phyloP scores from a whole-genome alignment of 345 rosid genomes.

The Eucalyptus regnans region DNA sequence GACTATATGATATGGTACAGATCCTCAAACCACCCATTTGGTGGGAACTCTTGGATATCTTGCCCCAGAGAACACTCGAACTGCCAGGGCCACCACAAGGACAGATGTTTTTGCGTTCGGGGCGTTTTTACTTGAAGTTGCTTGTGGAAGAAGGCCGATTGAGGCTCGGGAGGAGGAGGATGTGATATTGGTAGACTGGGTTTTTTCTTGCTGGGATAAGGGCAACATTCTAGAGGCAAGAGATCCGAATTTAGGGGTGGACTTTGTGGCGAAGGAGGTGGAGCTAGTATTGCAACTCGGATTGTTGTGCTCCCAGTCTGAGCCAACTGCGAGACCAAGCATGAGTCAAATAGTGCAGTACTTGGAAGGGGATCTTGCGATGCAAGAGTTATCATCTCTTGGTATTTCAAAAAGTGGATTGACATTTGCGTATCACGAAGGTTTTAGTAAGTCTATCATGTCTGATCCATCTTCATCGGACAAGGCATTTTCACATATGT shows the following conservation, averaged over 20 bases:
- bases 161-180: background rate
- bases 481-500: background rate
- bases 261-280: background rate
- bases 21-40: background rate
- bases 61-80: background rate
- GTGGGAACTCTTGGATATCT: background rate
- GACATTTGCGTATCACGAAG: background rate
- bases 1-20: background rate
- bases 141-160: background rate
- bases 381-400: conserved; percentile 9
- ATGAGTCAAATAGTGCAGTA: conserved; percentile 49
- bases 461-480: background rate
- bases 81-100: background rate
- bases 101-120: background rate
- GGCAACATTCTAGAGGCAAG: background rate
- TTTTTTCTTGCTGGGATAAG: background rate
- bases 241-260: background rate
- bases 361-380: conserved; percentile 25
- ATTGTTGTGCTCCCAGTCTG: conserved; percentile 36
- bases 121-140: background rate
- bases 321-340: conserved; percentile 35
- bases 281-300: background rate
- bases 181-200: background rate
- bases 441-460: background rate
- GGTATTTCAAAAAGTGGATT: background rate